Evolutionary conservation across 2,329 filamentous ascomycete genomes (phyloP), one percentile per base, ranked within the genome.

Genomic region (Fusarium brevicatenulatum): DNA sequence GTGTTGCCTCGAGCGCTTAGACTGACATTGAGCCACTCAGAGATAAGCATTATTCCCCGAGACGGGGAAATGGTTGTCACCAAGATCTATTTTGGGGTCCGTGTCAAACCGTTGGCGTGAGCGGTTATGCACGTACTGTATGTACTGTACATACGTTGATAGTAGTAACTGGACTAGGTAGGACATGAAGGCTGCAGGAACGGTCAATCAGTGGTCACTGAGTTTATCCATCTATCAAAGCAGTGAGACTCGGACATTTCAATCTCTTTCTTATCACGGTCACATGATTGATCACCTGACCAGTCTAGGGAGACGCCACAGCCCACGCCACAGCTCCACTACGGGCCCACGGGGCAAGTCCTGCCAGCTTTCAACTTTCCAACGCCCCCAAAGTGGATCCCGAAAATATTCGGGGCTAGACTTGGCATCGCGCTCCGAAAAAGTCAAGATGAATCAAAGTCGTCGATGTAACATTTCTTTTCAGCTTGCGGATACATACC

Each of bases 401-500:
- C 74, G 72, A 77, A 75, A 70, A 54, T 69, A 60, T 73, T 77
- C 76, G 74, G 74, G 74, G 50, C 60, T 57, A 40, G 42, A 43
- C 62, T 66, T 66, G 21, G 64, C 54, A 69, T 73, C 65, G 60
- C 47, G 60, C 47, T 59, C 70, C 63, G 50, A 72, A 58, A 56
- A 40, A 50, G 47, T 50, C 63, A 62, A 62, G 52, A 64, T 70
- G 66, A 65, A 74, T 75, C 66, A 66, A 68, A 66, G 42, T 70
- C 60, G 71, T 61, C 30, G 55, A 76, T 71, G 70, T 53, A 76
- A 70, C 74, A 54, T 58, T 54, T 70, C 71, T 68, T 76, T 76
- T 76, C 72, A 77, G 76, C 76, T 76, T 67, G 74, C 75, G 68
- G 73, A 71, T 46, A 25, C 42, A 25, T 71, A 68, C 61, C 39